phyloP scores from a whole-genome alignment of 306 rosid genomes.

The Cotoneaster glaucophyllus region DNA sequence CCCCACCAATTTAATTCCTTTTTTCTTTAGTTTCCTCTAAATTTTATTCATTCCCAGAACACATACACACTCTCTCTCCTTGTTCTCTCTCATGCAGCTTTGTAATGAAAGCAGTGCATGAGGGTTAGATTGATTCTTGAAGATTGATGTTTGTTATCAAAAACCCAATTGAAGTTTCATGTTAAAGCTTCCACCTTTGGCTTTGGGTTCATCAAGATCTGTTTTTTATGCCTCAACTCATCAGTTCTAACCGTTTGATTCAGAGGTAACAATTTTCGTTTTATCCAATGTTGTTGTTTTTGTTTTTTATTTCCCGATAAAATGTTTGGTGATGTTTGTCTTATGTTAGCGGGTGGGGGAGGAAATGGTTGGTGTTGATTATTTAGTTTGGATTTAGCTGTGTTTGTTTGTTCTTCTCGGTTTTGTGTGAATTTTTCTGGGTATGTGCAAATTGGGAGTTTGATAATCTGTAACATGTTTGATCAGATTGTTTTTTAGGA shows the following conservation, averaged over 20 bases:
- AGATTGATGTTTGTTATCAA: constrained; percentile 10
- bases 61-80: constrained; percentile 26
- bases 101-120: constrained; percentile 41
- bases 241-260: constrained; percentile 34
- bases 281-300: not conserved
- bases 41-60: constrained; percentile 27
- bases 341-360: constrained; percentile 25
- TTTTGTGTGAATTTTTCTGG: constrained; percentile 20
- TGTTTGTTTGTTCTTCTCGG: constrained; percentile 12
- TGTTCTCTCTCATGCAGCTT: constrained; percentile 44
- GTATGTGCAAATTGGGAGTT: constrained; percentile 7
- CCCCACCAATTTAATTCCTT: constrained; percentile 35
- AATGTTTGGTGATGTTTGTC: constrained; percentile 10
- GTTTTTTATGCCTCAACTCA: constrained; percentile 20
- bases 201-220: constrained; percentile 37
- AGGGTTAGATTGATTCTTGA: constrained; percentile 23
- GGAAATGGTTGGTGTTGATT: constrained; percentile 16
- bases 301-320: not conserved
- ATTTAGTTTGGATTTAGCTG: constrained; percentile 20
- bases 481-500: constrained; percentile 16
- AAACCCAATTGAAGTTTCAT: constrained; percentile 24
- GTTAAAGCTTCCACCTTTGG: constrained; percentile 25
- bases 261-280: constrained; percentile 16
- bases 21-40: not conserved
- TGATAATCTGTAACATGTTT: constrained; percentile 12